A percentile compares a stretch with the other conserved stretches of the same genome.
Evolutionary conservation across 176 grass and related monocot species (phyloP).

Genomic region (Tuctoria greenei): DNA sequence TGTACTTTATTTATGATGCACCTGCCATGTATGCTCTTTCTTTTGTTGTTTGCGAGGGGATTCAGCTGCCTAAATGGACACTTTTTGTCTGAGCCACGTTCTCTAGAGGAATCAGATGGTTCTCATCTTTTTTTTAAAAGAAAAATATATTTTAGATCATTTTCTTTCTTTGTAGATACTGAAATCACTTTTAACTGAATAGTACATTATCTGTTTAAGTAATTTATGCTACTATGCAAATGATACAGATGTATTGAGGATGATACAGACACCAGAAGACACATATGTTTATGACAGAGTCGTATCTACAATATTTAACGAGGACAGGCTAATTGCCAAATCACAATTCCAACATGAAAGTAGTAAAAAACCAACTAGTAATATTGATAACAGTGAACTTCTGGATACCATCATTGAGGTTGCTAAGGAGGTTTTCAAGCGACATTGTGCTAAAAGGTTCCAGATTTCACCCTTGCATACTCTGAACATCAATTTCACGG

Average conservation of each 20-base stretch:
- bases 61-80: not conserved
- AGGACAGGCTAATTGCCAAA: conserved; percentile 68
- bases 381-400: conserved; percentile 71
- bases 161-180: conserved; percentile 5
- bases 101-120: conserved; percentile 7
- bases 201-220: conserved; percentile 27
- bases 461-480: conserved; percentile 71
- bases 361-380: conserved; percentile 48
- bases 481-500: conserved; percentile 53
- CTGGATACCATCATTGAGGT: conserved; percentile 73
- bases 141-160: conserved; percentile 10
- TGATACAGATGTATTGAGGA: conserved; percentile 86
- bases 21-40: not conserved
- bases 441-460: conserved; percentile 92
- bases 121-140: not conserved
- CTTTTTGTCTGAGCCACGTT: not conserved
- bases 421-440: conserved; percentile 93
- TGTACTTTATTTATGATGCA: not conserved
- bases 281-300: conserved; percentile 91
- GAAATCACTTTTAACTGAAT: not conserved
- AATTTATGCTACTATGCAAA: conserved; percentile 32
- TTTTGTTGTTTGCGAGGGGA: conserved; percentile 14
- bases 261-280: conserved; percentile 86
- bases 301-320: conserved; percentile 89
- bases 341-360: conserved; percentile 58